Percentiles rank a stretch among this genome's conserved stretches.
These are phyloP conservation scores for Elaeis oleifera DNA, from an alignment of 202 grass and related monocot genomes.

Conservation along the genomic window DNA sequence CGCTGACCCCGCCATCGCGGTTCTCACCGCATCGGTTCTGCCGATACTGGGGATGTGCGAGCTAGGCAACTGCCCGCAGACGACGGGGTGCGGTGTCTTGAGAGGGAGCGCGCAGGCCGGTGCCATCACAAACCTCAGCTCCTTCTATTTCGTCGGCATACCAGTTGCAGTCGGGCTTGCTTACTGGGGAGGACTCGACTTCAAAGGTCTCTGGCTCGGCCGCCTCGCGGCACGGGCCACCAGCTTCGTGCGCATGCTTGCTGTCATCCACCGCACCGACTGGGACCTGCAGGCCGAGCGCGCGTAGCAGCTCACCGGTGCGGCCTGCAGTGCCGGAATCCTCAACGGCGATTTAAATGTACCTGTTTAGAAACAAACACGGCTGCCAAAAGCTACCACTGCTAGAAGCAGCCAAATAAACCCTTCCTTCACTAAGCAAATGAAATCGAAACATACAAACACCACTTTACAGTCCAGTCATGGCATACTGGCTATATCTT, in stretches of 20 bases:
- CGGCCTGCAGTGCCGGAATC: background rate
- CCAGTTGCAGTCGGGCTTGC: slow-evolving; percentile 76
- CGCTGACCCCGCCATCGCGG: too few species aligned
- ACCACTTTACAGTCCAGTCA: too few species aligned
- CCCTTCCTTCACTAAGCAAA: too few species aligned
- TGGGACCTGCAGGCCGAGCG: slow-evolving; percentile 63
- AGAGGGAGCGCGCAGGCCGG: slow-evolving; percentile 53
- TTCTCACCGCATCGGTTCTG: too few species aligned
- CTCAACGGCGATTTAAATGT: slow-evolving; percentile 4
- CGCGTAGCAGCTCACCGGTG: slow-evolving; percentile 56
- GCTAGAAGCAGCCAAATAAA: too few species aligned
- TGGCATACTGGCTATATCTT: too few species aligned
- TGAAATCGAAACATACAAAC: too few species aligned
- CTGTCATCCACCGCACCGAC: slow-evolving; percentile 43
- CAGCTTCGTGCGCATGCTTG: slow-evolving; percentile 70
- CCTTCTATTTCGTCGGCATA: slow-evolving; percentile 69
- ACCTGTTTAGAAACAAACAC: slow-evolving; percentile 15
- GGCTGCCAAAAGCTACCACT: background rate
- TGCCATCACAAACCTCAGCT: slow-evolving; percentile 73
- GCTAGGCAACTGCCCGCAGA: too few species aligned
- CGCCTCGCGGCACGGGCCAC: slow-evolving; percentile 68
- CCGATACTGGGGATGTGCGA: too few species aligned
- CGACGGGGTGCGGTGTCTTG: too few species aligned
- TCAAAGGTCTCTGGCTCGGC: slow-evolving; percentile 74
- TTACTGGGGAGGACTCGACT: slow-evolving; percentile 50